Evolutionary conservation across 352 stramenopile genomes (phyloP), one percentile per base, ranked within the genome.

Genomic region (Vaucheria bursata): DNA sequence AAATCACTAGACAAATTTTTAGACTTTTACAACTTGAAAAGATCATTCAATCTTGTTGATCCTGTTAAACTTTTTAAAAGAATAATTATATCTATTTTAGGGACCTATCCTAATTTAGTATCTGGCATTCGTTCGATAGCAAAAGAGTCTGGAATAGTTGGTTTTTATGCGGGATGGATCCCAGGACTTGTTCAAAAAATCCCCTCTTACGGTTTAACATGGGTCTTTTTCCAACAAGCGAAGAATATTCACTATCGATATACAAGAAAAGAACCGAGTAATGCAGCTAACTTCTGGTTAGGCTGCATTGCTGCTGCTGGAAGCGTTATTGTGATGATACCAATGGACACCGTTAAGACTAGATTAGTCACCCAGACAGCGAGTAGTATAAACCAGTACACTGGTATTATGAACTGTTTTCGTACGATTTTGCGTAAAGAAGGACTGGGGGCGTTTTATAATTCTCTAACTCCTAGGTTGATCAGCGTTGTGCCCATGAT

Each of bases 401-500:
- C 87, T 39, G 89, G 89, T 52, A 92, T 94, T 52, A 85, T 89
- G 39, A 88, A 94, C 82, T 94, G 89, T 74, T 91, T 89, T 38
- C 40, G 82, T 25, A 71, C 85, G 36, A 86, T 94, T 34, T 77
- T 88, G 33, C 79, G 80, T 80, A 88, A 92, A 79, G 89, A 94
- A 79, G 89, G 88, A 25, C 79, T 92, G 34, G 81, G 79, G 39
- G 72, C 65, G 31, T 92, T 93, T 75, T 93, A 93, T 69, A 82
- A 88, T n/a, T 88, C 88, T 38, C 82, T 93, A 34, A 82, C 88
- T 35, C 89, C 89, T 52, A 78, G 89, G 39, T 78, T 94, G 40
- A 84, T 92, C 5, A 90, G 85, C 82, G 89, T 93, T 45, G 89
- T 94, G 65, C 89, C 89, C 0, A 93, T 93, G 89, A 94, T 94